Evolutionary conservation across 1,284 basidiomycete species (phyloP), one percentile per base, ranked within the genome.

Genomic region (Trichosporon ovoides): DNA sequence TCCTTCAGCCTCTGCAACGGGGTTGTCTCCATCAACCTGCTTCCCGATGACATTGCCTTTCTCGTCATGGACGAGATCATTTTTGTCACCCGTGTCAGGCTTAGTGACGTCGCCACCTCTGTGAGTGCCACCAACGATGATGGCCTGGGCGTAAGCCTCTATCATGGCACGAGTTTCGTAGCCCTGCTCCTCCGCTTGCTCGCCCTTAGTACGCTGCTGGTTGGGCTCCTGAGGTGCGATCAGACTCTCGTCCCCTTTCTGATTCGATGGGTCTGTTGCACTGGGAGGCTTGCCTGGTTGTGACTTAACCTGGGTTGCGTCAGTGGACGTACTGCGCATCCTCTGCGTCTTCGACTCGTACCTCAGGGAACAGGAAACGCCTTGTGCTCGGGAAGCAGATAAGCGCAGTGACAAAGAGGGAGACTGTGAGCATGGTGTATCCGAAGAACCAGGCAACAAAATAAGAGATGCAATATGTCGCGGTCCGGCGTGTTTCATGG

Each of bases 331-430:
- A 3, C 7, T 14, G 6, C 22, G 9, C 37, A 19, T n/a, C 14
- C n/a, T n/a, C n/a, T n/a, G 13, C 18, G 7, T 52, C 22, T 9
- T 20, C 14, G n/a, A 22, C 12, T 59, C 65, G 55, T 55, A 72
- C 80, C n/a, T 80, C 79, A 6, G 83, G 83, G 73, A 84, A 84
- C 28, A 83, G 73, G 34, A 73, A 63, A 14, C 68, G 59, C 52
- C 83, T 74, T 2, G 79, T 77, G 6, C 74, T 72, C 0, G 82
- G 81, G 59, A 80, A 79, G 59, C 81, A 71, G 40, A 81, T 74
- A 38, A 84, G 71, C 4, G 78, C 68, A 22, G 80, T 68, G 10
- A 80, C 48, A 38, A 80, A 78, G 20, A 66, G 52, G 31, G 78
- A 61, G 18, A 81, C 54, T 2, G 78, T 70, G 0, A 78, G 75